Percentiles rank a stretch among this genome's conserved stretches.
Evolutionary conservation across 2,329 filamentous ascomycete genomes (phyloP).

Genomic region (Fusarium caatingaense): DNA sequence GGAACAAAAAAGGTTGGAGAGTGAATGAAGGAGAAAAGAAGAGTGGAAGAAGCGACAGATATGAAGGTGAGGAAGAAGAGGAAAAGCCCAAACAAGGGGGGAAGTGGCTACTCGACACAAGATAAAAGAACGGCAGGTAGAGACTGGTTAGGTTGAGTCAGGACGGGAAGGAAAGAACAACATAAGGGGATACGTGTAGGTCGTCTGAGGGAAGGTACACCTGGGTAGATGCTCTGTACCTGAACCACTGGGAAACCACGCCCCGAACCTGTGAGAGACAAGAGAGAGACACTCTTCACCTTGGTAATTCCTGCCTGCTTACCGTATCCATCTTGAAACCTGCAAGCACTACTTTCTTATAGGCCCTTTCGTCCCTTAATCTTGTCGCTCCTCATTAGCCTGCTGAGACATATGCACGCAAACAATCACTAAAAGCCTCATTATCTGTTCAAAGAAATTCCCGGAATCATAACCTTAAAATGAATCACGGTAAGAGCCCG

Average conservation of each 20-base stretch:
- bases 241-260: neutral
- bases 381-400: neutral
- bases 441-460: neutral
- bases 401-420: slow-evolving; percentile 6
- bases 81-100: slow-evolving; percentile 1
- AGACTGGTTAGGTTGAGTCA: neutral
- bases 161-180: slow-evolving; percentile 7
- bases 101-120: neutral
- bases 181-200: slow-evolving; percentile 9
- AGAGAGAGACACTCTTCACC: slow-evolving; percentile 16
- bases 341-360: neutral
- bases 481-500: neutral
- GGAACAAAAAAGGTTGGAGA: slow-evolving; percentile 11
- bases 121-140: neutral
- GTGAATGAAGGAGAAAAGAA: slow-evolving; percentile 13
- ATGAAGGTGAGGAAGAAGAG: neutral
- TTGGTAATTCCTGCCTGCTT: neutral
- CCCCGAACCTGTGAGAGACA: neutral
- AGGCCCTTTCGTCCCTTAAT: neutral
- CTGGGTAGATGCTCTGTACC: neutral
- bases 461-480: slow-evolving; percentile 19
- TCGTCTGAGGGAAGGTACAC: neutral
- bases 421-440: neutral
- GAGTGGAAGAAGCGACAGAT: slow-evolving; percentile 4
- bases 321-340: neutral